phyloP scores from a whole-genome alignment of 768 basidiomycete genomes.

The Kwoniella dejecticola region DNA sequence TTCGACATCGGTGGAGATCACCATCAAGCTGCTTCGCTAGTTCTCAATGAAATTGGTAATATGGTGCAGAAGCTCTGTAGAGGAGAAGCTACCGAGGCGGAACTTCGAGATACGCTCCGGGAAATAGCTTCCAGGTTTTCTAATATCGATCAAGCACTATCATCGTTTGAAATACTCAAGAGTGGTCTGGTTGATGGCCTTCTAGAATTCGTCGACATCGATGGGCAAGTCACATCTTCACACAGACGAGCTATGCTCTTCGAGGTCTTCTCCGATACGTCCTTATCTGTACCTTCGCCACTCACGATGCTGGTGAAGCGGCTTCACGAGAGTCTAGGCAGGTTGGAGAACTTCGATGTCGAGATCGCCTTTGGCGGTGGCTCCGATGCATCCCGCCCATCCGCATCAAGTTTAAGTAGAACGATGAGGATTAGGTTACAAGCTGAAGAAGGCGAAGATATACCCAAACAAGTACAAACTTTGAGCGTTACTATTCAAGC shows the following conservation, averaged over 20 bases:
- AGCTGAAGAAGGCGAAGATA: constrained; percentile 84
- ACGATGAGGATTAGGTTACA: constrained; percentile 85
- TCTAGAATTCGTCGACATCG: constrained; percentile 75
- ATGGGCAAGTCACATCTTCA: constrained; percentile 64
- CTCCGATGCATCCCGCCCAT: constrained; percentile 62
- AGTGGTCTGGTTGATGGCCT: constrained; percentile 89
- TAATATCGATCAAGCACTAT: constrained; percentile 65
- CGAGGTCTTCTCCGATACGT: constrained; percentile 66
- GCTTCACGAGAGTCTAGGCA: constrained; percentile 88
- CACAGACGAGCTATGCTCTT: constrained; percentile 77
- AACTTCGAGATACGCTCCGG: constrained; percentile 65
- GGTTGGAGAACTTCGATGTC: constrained; percentile 95
- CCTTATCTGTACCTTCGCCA: constrained; percentile 61
- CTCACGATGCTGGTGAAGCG: constrained; percentile 87
- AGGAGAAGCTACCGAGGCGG: constrained; percentile 65
- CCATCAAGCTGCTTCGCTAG: constrained; percentile 65
- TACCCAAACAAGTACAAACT: constrained; percentile 74
- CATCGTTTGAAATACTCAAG: constrained; percentile 92
- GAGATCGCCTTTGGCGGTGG: constrained; percentile 76
- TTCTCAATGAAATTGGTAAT: constrained; percentile 60
- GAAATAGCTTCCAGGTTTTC: constrained; percentile 81
- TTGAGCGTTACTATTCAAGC: constrained; percentile 97
- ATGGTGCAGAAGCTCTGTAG: constrained; percentile 69
- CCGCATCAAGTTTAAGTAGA: constrained; percentile 85
- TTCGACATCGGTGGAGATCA: constrained; percentile 51